Conservation (phyloP, 2,329 filamentous ascomycete species). For the Corynespora cassiicola region DNA sequence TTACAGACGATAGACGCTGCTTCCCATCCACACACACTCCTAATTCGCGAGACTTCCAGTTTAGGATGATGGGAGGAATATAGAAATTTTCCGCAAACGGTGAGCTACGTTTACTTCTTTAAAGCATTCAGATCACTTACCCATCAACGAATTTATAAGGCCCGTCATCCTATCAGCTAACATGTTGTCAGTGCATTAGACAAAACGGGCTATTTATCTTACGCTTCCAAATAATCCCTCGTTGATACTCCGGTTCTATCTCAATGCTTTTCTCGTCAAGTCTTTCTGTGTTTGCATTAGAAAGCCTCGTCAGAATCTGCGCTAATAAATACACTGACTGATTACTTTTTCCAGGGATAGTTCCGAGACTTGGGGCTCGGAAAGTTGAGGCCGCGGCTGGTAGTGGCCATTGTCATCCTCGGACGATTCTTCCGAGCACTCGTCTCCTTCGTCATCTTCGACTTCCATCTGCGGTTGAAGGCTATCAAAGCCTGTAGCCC, state of each 20-base stretch:
- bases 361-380: constrained; percentile 21
- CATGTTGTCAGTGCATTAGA: not conserved
- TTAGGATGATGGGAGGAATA: constrained; percentile 58
- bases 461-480: no score
- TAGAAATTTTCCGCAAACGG: constrained; percentile 45
- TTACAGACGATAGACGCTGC: constrained; percentile 55
- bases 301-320: not conserved
- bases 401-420: no score
- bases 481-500: no score
- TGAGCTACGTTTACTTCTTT: not conserved
- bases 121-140: constrained; percentile 13
- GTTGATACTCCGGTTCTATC: constrained; percentile 55
- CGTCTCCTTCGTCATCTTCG: no score
- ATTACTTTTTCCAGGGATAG: constrained; percentile 29
- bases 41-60: constrained; percentile 33
- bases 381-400: constrained; percentile 31
- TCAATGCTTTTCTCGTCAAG: constrained; percentile 38
- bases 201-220: constrained; percentile 4
- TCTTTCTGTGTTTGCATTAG: constrained; percentile 20
- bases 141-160: constrained; percentile 44
- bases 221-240: constrained; percentile 54
- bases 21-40: constrained; percentile 56
- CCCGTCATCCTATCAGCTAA: constrained; percentile 41
- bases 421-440: no score
- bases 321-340: constrained; percentile 23